These are phyloP conservation scores for Gleditsia sinensis DNA, from an alignment of 306 rosid genomes.

Conservation along the genomic window DNA sequence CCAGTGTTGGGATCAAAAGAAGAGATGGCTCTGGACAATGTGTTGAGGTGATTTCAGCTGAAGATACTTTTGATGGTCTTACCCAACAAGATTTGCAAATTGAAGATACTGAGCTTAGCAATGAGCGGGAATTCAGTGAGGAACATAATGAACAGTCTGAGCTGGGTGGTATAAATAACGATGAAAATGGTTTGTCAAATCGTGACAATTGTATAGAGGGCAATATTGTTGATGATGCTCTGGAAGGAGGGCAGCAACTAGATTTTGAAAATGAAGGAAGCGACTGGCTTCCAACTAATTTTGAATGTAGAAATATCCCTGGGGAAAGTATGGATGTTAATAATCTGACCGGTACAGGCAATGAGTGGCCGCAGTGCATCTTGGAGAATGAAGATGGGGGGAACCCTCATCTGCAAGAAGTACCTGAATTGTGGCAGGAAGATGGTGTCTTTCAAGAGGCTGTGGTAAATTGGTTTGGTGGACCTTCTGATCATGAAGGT, in stretches of 20 bases:
- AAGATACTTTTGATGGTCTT: constrained; percentile 32
- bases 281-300: constrained; percentile 49
- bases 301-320: constrained; percentile 46
- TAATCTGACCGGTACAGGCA: constrained; percentile 47
- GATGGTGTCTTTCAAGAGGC: constrained; percentile 72
- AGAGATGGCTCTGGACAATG: constrained; percentile 42
- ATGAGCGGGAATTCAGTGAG: constrained; percentile 43
- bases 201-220: constrained; percentile 29
- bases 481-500: constrained; percentile 59
- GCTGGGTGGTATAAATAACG: constrained; percentile 39
- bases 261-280: constrained; percentile 50
- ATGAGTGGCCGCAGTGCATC: constrained; percentile 55
- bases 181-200: constrained; percentile 29
- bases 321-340: constrained; percentile 45
- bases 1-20: constrained; percentile 35
- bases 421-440: constrained; percentile 66
- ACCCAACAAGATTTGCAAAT: constrained; percentile 37
- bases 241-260: constrained; percentile 49
- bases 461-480: constrained; percentile 81
- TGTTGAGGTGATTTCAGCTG: constrained; percentile 35
- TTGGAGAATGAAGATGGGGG: constrained; percentile 54
- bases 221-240: constrained; percentile 41
- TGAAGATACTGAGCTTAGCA: constrained; percentile 40
- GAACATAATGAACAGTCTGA: constrained; percentile 45
- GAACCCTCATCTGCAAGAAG: constrained; percentile 54